Percentiles rank a stretch among this genome's conserved stretches.
These are phyloP conservation scores for Exobasidium rhododendri DNA, from an alignment of 1,284 basidiomycete species.

Conservation along the genomic window DNA sequence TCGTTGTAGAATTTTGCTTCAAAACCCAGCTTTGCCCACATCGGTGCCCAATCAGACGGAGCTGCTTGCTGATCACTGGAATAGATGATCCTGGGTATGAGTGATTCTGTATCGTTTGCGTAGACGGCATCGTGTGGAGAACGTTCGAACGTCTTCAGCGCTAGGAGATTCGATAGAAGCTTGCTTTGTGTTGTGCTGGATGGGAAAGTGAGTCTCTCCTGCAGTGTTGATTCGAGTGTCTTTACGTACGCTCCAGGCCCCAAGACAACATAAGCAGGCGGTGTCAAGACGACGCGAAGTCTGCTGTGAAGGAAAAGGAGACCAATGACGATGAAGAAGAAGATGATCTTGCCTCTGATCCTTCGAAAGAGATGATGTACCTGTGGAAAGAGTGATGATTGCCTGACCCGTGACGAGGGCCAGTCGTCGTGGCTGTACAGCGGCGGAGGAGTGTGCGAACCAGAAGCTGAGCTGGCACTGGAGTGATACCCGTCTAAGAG, in stretches of 20 bases:
- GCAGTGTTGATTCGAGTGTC: not conserved
- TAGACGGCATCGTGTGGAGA: not conserved
- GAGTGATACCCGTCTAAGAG: not conserved
- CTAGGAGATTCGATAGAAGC: not conserved
- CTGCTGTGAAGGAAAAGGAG: not conserved
- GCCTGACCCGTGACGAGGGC: not conserved
- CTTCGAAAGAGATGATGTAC: not conserved
- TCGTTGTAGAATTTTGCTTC: constrained; percentile 35
- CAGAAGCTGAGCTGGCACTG: not conserved
- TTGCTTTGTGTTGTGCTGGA: not conserved
- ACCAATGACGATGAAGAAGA: not conserved
- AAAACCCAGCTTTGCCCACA: constrained; percentile 30
- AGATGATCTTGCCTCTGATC: not conserved
- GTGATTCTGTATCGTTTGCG: not conserved
- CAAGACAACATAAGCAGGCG: not conserved
- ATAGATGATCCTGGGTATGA: not conserved
- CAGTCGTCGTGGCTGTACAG: not conserved
- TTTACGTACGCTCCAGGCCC: not conserved
- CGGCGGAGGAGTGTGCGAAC: not conserved
- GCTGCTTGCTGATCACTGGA: not conserved
- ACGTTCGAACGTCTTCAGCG: not conserved
- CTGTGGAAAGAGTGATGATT: not conserved
- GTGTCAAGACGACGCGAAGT: not conserved
- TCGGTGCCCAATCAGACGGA: constrained; percentile 1
- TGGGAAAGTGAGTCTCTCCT: not conserved